These are phyloP conservation scores for Geosmithia flava DNA, from an alignment of 2,329 filamentous ascomycete species.

Conservation along the genomic window DNA sequence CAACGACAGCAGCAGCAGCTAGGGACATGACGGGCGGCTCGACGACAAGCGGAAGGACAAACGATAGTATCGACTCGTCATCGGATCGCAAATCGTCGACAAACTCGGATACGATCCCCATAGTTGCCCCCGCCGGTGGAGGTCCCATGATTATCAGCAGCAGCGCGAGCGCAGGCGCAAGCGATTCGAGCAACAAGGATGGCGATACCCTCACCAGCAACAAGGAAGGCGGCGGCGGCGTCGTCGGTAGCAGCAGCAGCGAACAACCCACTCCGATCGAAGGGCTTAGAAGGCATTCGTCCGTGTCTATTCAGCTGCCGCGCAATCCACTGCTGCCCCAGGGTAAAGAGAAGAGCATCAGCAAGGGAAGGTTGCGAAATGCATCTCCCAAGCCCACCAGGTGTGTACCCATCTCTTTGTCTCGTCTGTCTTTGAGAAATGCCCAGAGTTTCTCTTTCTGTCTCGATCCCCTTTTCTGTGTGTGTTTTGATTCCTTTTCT, in stretches of 20 bases:
- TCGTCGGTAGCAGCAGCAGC: background rate
- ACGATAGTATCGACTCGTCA: constrained; percentile 3
- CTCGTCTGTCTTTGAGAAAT: no score
- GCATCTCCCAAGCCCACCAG: constrained; percentile 34
- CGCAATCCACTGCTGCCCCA: constrained; percentile 33
- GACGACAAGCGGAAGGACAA: constrained; percentile 1
- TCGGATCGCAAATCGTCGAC: background rate
- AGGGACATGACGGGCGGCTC: constrained; percentile 6
- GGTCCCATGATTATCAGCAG: background rate
- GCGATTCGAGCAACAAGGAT: background rate
- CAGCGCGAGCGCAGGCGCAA: background rate
- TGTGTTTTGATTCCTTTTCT: background rate
- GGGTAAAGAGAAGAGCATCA: constrained; percentile 30
- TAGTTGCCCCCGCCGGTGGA: no score
- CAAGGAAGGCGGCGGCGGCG: no score
- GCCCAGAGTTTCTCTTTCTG: no score
- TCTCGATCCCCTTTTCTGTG: background rate
- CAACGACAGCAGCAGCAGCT: background rate
- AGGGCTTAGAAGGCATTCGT: constrained; percentile 18
- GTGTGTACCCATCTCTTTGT: constrained; percentile 17
- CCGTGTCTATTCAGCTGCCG: constrained; percentile 31
- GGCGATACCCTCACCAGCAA: background rate
- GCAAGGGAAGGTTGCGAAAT: constrained; percentile 25
- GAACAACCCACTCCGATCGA: background rate
- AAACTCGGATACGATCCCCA: background rate